Evolutionary conservation across 257 asterid genomes (phyloP).

Genomic region (Solanum chiquidenum): DNA sequence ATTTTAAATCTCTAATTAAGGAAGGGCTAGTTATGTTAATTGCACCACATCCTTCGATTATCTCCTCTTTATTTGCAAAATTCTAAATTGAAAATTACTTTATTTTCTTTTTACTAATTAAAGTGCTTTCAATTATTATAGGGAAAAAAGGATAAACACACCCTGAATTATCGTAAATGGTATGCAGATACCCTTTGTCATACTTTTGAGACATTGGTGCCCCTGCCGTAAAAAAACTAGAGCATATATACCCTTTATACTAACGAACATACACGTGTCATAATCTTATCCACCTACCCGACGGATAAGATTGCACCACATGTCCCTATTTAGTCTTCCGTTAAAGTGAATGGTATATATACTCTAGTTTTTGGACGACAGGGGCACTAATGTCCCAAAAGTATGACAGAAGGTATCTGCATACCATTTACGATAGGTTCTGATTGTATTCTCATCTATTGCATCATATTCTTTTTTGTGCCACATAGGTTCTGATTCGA

Average conservation of each 20-base stretch:
- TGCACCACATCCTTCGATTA: background rate
- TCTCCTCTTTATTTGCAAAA: background rate
- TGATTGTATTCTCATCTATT: no score
- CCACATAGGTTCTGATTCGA: no score
- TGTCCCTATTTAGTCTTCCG: no score
- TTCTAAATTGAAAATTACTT: background rate
- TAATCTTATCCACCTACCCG: rapidly evolving
- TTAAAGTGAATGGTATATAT: no score
- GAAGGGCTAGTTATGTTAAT: rapidly evolving
- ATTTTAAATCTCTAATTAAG: no score
- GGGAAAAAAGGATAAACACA: no score
- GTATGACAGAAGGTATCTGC: no score
- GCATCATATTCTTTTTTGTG: no score
- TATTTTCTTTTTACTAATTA: background rate
- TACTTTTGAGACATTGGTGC: no score
- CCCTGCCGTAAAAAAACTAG: rapidly evolving
- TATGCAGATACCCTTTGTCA: rapidly evolving
- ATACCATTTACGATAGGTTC: no score
- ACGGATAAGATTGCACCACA: rapidly evolving
- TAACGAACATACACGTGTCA: rapidly evolving
- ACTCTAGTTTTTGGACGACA: rapidly evolving
- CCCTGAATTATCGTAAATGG: rapidly evolving
- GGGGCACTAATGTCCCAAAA: rapidly evolving
- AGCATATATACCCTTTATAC: no score
- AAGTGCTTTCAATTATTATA: no score